These are phyloP conservation scores for Fusarium dimerum DNA, from an alignment of 2,329 filamentous ascomycete genomes.

Conservation along the genomic window DNA sequence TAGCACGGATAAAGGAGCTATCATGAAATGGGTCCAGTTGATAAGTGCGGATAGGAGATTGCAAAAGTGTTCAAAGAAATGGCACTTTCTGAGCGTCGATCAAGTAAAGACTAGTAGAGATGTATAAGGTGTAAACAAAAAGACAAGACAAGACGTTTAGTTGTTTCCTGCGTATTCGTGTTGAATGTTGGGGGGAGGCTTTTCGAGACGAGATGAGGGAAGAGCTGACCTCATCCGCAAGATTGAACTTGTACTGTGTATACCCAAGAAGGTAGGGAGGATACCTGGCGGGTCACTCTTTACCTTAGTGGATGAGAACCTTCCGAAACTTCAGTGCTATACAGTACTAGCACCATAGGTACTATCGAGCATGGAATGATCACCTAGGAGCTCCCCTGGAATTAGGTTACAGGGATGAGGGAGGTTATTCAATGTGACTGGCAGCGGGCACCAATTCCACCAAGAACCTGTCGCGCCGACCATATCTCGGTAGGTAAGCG, in stretches of 20 bases:
- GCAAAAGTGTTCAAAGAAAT: conserved; percentile 10
- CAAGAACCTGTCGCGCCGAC: conserved; percentile 11
- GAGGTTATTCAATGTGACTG: background rate
- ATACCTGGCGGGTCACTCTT: conserved; percentile 13
- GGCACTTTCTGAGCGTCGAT: background rate
- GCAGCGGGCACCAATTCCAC: conserved; percentile 10
- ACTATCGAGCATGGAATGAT: background rate
- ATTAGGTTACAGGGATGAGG: conserved; percentile 12
- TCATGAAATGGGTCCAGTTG: background rate
- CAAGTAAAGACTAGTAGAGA: background rate
- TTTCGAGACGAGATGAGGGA: conserved; percentile 6
- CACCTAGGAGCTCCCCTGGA: background rate
- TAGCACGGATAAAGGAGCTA: conserved; percentile 16
- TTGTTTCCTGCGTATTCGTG: conserved; percentile 8
- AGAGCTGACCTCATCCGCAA: conserved; percentile 23
- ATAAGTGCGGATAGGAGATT: conserved; percentile 4
- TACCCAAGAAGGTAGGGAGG: background rate
- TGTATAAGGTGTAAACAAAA: background rate
- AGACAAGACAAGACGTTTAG: background rate
- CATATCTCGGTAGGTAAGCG: too few relatives aligned
- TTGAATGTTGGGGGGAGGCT: conserved; percentile 24
- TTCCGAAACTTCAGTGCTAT: conserved; percentile 10
- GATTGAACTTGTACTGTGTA: conserved; percentile 1
- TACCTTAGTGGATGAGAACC: background rate
- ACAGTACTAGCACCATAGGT: background rate